A percentile compares a stretch with the other conserved stretches of the same genome.
phyloP scores from a whole-genome alignment of 1,284 basidiomycete species.

The Cryptococcus neoformans region DNA sequence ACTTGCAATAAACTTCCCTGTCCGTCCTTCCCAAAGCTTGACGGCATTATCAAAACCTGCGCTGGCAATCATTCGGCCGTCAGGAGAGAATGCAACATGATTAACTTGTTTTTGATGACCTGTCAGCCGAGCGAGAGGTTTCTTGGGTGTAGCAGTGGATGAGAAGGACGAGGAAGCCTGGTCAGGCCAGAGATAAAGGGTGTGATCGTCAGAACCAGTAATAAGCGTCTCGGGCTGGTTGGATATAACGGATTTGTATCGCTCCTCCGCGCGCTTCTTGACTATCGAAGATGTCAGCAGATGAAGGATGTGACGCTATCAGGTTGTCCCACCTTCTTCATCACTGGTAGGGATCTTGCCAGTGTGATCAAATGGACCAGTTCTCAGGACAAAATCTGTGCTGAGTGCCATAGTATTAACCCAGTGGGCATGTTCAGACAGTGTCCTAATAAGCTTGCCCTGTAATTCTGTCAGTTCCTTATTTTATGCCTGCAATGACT shows the following conservation, averaged over 20 bases:
- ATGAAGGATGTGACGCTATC: background rate
- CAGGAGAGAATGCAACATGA: slow-evolving; percentile 93
- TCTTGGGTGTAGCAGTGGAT: slow-evolving; percentile 56
- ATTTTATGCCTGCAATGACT: slow-evolving; percentile 1
- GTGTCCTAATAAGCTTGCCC: slow-evolving; percentile 60
- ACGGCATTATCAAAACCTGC: slow-evolving; percentile 91
- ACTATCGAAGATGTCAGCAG: slow-evolving; percentile 52
- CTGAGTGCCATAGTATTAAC: slow-evolving; percentile 95
- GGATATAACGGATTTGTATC: slow-evolving; percentile 67
- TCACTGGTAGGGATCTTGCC: slow-evolving; percentile 70
- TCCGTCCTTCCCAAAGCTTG: slow-evolving; percentile 89
- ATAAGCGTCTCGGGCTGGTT: slow-evolving; percentile 79
- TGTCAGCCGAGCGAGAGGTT: slow-evolving; percentile 81
- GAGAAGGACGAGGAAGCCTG: slow-evolving; percentile 54
- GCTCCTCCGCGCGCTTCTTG: slow-evolving; percentile 66
- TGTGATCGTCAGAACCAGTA: slow-evolving; percentile 92
- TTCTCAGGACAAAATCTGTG: slow-evolving; percentile 91
- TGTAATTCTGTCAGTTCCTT: slow-evolving; percentile 12
- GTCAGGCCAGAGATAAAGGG: slow-evolving; percentile 84
- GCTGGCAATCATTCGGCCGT: slow-evolving; percentile 85
- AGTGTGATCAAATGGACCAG: slow-evolving; percentile 90
- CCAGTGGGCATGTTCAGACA: slow-evolving; percentile 98
- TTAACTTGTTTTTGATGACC: slow-evolving; percentile 96
- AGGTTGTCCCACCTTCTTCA: slow-evolving; percentile 62
- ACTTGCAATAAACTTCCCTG: slow-evolving; percentile 87